Evolutionary conservation across 768 basidiomycete genomes (phyloP), one percentile per base, ranked within the genome.

Genomic region (Agaricus sinodeliciosus): DNA sequence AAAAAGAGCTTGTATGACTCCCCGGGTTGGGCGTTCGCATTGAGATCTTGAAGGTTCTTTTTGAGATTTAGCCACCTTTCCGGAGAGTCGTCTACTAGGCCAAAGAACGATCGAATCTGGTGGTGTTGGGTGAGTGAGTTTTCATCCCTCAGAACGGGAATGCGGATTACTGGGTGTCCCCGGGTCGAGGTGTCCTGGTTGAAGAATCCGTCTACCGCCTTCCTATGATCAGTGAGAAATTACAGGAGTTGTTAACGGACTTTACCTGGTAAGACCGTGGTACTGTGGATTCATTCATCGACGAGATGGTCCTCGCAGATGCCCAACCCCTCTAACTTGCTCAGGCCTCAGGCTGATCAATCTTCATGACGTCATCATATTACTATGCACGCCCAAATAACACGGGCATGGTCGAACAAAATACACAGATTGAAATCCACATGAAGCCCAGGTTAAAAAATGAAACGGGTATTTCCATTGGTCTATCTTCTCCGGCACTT

Each of bases 1-100:
- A 84, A 78, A 50, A 90, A 69, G 11, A 86, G 69, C 59, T 89
- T 90, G 68, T 82, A 84, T 9, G 65, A 65, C 19, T 69, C 70
- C 1, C 65, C 68, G 0, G 59, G 46, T 1, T 65, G 63, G 1
- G 78, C 73, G 2, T 58, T 56, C 1, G 60, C 55, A 53, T 85
- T 84, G 51, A 89, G 62, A n/a, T 64, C 54, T 4, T 63, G 51
- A n/a, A 90, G 64, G 8, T 68, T 58, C 0, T 57, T 46, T 22
- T 64, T 59, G 53, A 87, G 72, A 6, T 57, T 72, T 5, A 56
- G 49, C 85, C 86, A 87, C 26, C 80, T 64, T 16, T 76, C 65
- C 0, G 68, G 45, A 0, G 75, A 70, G 7, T 68, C 59, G 49
- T 86, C 82, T 11, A 80, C 56, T 13, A 87, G 72, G 13, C 84